phyloP scores from a whole-genome alignment of 2,329 filamentous ascomycete species.

The Trichoderma lentiforme region DNA sequence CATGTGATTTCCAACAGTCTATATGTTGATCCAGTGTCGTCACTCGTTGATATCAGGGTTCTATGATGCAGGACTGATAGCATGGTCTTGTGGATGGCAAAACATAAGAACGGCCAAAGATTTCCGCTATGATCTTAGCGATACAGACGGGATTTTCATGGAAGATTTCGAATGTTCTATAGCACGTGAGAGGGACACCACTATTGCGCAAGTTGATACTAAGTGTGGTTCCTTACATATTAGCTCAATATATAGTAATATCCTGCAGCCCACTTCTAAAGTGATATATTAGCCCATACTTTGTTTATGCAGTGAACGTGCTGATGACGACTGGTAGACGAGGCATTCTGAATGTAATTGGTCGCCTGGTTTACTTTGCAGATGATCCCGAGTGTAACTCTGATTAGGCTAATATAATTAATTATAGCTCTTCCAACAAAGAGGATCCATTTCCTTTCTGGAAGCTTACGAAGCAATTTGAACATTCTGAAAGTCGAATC shows the following conservation, averaged over 20 bases:
- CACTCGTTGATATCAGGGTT: background rate
- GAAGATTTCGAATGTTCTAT: background rate
- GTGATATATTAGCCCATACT: background rate
- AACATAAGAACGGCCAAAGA: background rate
- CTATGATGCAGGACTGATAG: accelerated
- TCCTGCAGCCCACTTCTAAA: background rate
- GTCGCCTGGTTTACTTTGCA: background rate
- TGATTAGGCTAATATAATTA: background rate
- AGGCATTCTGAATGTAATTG: background rate
- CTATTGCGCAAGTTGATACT: background rate
- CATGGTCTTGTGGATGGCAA: background rate
- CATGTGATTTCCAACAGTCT: background rate
- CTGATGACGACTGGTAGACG: background rate
- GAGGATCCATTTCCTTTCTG: background rate
- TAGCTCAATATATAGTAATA: background rate
- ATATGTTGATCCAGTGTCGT: background rate
- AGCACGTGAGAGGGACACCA: background rate
- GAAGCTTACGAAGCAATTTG: background rate
- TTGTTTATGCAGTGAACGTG: background rate
- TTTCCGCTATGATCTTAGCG: background rate
- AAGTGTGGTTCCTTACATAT: background rate
- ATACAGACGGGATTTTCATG: background rate
- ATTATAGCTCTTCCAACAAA: background rate
- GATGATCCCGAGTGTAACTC: background rate
- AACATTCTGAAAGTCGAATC: background rate